Evolutionary conservation across 331 rosid species (phyloP), one percentile per base, ranked within the genome.

Genomic region (Quercus lobata): DNA sequence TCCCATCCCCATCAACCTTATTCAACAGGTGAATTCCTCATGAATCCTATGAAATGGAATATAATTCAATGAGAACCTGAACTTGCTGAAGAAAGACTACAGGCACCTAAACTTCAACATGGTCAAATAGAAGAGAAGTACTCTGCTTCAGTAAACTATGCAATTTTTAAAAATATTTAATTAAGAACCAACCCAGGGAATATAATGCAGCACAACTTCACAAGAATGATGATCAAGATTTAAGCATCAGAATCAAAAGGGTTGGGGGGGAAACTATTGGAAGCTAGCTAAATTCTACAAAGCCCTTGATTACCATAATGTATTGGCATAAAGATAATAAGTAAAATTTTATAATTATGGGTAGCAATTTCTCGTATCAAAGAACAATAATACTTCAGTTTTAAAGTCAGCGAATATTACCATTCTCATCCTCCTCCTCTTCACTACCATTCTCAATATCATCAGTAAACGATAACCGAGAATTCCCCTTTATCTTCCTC

Each of bases 401-500:
- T 34, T 34, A 32, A 68, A 34, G 16, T 17, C 16, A 8, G 2
- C 3, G 6, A 57, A 74, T 68, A 78, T 88, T 73, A 96, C 97
- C 44, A 41, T 74, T 52, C 78, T 81, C 89, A 49, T 46, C 85
- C 58, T 90, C 97, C 44, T 89, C 97, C 60, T 93, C 98, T 71
- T 93, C 97, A 69, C 90, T 84, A 22, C 87, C 97, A 76, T 81
- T 83, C 79, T 96, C 94, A 57, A 91, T 70, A 76, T 96, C 97
- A 82, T 96, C 98, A 0, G 97, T 86, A 76, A 96, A 96, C 10
- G 99, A 96, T 82, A 96, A 71, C 12, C 97, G 88, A 73, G 96
- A 88, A 83, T 83, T 86, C 5, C 96, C 97, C 89, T 91, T 96
- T 55, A 96, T 69, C 90, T 96, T 96, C 88, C 99, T 93, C 87